phyloP scores from a whole-genome alignment of 441 rosid genomes.

The Populus tomentosa region DNA sequence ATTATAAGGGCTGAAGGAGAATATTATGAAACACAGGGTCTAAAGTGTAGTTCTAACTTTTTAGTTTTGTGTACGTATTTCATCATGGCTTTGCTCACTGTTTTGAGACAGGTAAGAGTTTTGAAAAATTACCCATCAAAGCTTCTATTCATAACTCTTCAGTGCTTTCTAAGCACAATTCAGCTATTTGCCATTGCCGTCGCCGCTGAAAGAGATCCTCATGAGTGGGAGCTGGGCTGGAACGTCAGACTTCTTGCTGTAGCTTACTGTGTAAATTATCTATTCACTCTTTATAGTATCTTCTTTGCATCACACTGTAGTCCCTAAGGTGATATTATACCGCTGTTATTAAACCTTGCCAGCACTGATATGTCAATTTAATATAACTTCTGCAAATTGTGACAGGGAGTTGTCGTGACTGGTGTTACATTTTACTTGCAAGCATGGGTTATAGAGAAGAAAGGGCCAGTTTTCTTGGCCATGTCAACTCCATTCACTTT shows the following conservation, averaged over 20 bases:
- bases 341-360: no score
- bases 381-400: neutral
- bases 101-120: conserved; percentile 42
- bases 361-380: no score
- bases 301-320: neutral
- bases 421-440: conserved; percentile 77
- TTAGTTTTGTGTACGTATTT: no score
- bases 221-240: conserved; percentile 77
- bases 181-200: conserved; percentile 73
- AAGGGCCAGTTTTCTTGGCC: conserved; percentile 87
- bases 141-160: conserved; percentile 73
- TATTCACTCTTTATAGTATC: neutral
- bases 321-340: no score
- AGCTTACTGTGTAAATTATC: conserved; percentile 57
- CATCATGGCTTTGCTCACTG: neutral
- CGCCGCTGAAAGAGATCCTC: conserved; percentile 60
- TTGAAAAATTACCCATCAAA: conserved; percentile 69
- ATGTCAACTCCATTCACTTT: conserved; percentile 82
- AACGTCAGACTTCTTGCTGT: conserved; percentile 71
- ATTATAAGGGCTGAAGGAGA: neutral
- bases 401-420: conserved; percentile 84
- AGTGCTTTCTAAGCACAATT: conserved; percentile 68
- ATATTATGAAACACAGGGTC: no score
- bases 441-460: conserved; percentile 84
- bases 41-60: no score